phyloP scores from a whole-genome alignment of 2,329 filamentous ascomycete species.

The Alternaria incomplexa region DNA sequence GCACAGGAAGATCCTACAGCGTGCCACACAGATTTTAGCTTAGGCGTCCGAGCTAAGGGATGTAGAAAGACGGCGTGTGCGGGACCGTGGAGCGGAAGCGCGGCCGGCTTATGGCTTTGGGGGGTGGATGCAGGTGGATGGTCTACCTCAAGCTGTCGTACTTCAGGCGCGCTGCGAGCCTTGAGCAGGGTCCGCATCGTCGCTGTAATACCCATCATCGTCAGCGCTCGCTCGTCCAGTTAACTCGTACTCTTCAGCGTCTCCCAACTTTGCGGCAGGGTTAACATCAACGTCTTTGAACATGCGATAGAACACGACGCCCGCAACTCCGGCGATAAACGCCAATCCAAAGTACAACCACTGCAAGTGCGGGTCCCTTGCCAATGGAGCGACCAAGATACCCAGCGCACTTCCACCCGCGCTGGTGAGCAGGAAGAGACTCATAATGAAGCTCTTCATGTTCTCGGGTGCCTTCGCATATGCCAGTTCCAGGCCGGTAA shows the following conservation, averaged over 20 bases:
- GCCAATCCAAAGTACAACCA: slow-evolving; percentile 71
- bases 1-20: background rate
- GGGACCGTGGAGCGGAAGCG: background rate
- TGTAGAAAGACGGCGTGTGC: background rate
- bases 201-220: slow-evolving; percentile 5
- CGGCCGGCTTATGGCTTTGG: background rate
- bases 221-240: background rate
- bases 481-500: slow-evolving; percentile 56
- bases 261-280: background rate
- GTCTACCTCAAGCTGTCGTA: background rate
- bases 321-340: slow-evolving; percentile 55
- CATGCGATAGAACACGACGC: slow-evolving; percentile 60
- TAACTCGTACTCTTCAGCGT: slow-evolving; percentile 25
- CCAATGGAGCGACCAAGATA: slow-evolving; percentile 65
- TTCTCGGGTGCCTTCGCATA: slow-evolving; percentile 55
- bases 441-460: slow-evolving; percentile 58
- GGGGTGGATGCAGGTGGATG: background rate
- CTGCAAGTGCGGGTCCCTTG: slow-evolving; percentile 68
- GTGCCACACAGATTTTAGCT: background rate
- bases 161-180: background rate
- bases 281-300: slow-evolving; percentile 43
- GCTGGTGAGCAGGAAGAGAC: slow-evolving; percentile 66
- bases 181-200: background rate
- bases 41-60: background rate
- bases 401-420: slow-evolving; percentile 66